phyloP scores from a whole-genome alignment of 2,329 filamentous ascomycete genomes.

The Ophiobolus disseminans region DNA sequence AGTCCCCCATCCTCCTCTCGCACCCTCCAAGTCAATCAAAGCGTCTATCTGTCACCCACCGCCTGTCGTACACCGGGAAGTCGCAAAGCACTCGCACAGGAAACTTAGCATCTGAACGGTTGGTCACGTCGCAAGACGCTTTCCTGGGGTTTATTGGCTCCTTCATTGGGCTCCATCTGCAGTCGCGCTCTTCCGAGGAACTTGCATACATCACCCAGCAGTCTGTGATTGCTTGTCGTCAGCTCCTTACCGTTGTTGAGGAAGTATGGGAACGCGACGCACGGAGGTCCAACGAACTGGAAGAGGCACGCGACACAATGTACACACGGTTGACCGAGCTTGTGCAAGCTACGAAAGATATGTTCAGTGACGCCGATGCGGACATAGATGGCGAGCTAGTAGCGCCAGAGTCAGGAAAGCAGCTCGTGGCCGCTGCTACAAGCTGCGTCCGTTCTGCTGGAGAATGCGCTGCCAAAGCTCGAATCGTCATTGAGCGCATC shows the following conservation, averaged over 20 bases:
- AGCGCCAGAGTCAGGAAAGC: conserved; percentile 78
- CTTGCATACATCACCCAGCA: conserved; percentile 82
- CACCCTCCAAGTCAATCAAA: conserved; percentile 48
- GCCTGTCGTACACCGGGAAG: conserved; percentile 76
- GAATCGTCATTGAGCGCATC: conserved; percentile 82
- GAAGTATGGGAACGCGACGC: conserved; percentile 80
- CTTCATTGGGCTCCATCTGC: conserved; percentile 91
- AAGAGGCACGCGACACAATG: conserved; percentile 75
- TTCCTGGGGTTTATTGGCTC: conserved; percentile 91
- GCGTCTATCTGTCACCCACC: conserved; percentile 68
- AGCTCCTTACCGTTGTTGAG: conserved; percentile 80
- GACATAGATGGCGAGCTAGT: conserved; percentile 78
- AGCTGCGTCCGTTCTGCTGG: conserved; percentile 88
- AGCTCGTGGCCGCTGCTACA: conserved; percentile 79
- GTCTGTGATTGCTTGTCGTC: conserved; percentile 80
- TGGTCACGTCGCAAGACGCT: conserved; percentile 81
- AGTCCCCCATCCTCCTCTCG: conserved; percentile 36
- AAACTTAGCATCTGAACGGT: conserved; percentile 81
- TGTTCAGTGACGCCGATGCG: conserved; percentile 72
- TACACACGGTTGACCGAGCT: conserved; percentile 80
- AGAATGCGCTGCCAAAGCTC: conserved; percentile 87
- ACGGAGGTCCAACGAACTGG: conserved; percentile 70
- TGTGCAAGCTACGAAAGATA: conserved; percentile 80
- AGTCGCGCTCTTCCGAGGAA: conserved; percentile 88
- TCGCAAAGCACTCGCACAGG: conserved; percentile 68